Percentiles rank a stretch among this genome's conserved stretches.
Conservation (phyloP, 352 stramenopile species). For the Globisporangium perplexum region DNA sequence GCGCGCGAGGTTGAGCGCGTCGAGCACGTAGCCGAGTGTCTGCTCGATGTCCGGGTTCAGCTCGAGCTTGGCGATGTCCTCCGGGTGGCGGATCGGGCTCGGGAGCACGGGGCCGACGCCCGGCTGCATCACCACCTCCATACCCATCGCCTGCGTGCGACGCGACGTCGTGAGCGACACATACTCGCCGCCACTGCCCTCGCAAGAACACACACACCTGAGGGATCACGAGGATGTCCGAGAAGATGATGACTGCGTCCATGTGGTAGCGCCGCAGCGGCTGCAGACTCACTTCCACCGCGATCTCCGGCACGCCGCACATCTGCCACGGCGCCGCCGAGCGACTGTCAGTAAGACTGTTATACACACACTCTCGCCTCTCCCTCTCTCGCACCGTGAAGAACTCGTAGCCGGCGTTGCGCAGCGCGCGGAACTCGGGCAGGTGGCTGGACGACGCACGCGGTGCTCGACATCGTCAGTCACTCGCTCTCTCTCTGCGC, state of each 20-base stretch:
- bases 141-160: constrained; percentile 80
- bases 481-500: neutral
- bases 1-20: constrained; percentile 92
- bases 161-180: no score
- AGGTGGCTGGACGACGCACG: constrained; percentile 44
- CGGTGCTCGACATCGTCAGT: neutral
- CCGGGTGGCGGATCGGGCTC: constrained; percentile 67
- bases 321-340: constrained; percentile 29
- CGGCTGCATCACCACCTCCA: constrained; percentile 95
- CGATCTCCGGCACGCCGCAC: constrained; percentile 79
- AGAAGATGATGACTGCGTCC: constrained; percentile 98
- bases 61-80: constrained; percentile 89
- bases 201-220: no score
- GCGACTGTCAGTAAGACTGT: neutral
- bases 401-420: constrained; percentile 83
- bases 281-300: constrained; percentile 97
- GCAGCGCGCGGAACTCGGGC: constrained; percentile 83
- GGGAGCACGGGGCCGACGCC: constrained; percentile 89
- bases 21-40: constrained; percentile 94
- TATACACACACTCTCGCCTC: neutral
- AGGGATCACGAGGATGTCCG: constrained; percentile 97
- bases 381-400: constrained; percentile 52
- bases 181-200: no score
- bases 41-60: constrained; percentile 89
- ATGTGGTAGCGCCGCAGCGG: constrained; percentile 91